Evolutionary conservation across 1,284 basidiomycete genomes (phyloP).

Genomic region (Exsudoporus floridanus): DNA sequence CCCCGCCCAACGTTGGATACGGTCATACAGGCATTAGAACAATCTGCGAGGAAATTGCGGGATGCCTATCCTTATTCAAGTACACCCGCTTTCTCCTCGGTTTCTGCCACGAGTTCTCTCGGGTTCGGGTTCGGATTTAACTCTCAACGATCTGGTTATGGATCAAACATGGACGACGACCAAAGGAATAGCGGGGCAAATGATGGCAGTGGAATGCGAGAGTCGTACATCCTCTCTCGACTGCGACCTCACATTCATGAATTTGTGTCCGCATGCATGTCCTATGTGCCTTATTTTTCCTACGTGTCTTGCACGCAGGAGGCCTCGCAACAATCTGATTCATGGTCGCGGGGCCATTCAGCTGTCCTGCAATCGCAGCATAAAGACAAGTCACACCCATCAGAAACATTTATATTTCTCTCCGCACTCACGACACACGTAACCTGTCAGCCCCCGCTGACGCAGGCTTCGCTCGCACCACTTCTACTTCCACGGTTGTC

Average conservation of each 20-base stretch:
- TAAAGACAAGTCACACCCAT: slow-evolving; percentile 63
- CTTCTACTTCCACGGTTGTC: slow-evolving; percentile 58
- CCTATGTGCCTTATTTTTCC: slow-evolving; percentile 82
- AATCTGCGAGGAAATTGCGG: slow-evolving; percentile 66
- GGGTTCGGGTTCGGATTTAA: slow-evolving; percentile 49
- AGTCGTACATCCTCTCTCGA: slow-evolving; percentile 71
- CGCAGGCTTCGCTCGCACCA: slow-evolving; percentile 57
- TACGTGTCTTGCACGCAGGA: slow-evolving; percentile 41
- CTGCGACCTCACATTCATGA: slow-evolving; percentile 72
- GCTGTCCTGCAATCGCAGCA: slow-evolving; percentile 49
- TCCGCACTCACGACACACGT: slow-evolving; percentile 66
- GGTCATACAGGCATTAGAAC: slow-evolving; percentile 64
- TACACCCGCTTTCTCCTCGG: slow-evolving; percentile 39
- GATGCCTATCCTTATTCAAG: slow-evolving; percentile 81
- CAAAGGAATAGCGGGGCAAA: slow-evolving; percentile 20
- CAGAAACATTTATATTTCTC: slow-evolving; percentile 71
- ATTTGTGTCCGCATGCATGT: slow-evolving; percentile 69
- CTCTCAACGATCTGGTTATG: slow-evolving; percentile 26
- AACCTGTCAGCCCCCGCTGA: slow-evolving; percentile 61
- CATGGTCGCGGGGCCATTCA: slow-evolving; percentile 40
- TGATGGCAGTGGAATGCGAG: slow-evolving; percentile 60
- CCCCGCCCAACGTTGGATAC: slow-evolving; percentile 75
- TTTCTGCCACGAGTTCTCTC: slow-evolving; percentile 37
- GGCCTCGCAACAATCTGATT: slow-evolving; percentile 26
- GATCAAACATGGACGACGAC: slow-evolving; percentile 28